Evolutionary conservation across 2,329 filamentous ascomycete genomes (phyloP).

Genomic region (Hirsutella minnesotensis): DNA sequence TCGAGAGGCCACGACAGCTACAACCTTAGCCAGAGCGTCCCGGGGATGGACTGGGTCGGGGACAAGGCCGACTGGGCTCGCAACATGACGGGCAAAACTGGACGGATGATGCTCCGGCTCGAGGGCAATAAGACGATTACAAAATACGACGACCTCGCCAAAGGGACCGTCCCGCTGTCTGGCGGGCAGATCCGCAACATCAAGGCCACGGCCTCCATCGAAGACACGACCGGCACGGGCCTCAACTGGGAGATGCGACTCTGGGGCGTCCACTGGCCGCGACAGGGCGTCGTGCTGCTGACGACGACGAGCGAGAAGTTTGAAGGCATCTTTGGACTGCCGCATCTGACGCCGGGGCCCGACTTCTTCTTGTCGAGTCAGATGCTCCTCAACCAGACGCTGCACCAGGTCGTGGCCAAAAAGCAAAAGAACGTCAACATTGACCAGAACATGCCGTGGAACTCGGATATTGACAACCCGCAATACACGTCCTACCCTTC

Average conservation of each 20-base stretch:
- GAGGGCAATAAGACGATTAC: constrained; percentile 44
- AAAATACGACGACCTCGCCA: constrained; percentile 28
- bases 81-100: constrained; percentile 66
- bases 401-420: constrained; percentile 54
- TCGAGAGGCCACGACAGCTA: constrained; percentile 34
- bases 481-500: constrained; percentile 43
- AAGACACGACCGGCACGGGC: constrained; percentile 54
- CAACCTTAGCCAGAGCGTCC: constrained; percentile 55
- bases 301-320: constrained; percentile 91
- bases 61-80: constrained; percentile 53
- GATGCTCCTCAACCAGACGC: constrained; percentile 58
- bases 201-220: constrained; percentile 56
- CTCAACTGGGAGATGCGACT: constrained; percentile 70
- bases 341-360: constrained; percentile 59
- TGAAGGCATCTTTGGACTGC: constrained; percentile 78
- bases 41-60: constrained; percentile 52
- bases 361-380: constrained; percentile 48
- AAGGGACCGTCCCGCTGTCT: constrained; percentile 22
- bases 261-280: constrained; percentile 76
- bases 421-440: constrained; percentile 44
- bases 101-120: constrained; percentile 54
- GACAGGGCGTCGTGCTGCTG: constrained; percentile 67
- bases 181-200: constrained; percentile 55
- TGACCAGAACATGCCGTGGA: constrained; percentile 63
- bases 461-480: constrained; percentile 52